Conservation (phyloP, 1,139 yeast genomes). For the Blastobotrys capitulatus region DNA sequence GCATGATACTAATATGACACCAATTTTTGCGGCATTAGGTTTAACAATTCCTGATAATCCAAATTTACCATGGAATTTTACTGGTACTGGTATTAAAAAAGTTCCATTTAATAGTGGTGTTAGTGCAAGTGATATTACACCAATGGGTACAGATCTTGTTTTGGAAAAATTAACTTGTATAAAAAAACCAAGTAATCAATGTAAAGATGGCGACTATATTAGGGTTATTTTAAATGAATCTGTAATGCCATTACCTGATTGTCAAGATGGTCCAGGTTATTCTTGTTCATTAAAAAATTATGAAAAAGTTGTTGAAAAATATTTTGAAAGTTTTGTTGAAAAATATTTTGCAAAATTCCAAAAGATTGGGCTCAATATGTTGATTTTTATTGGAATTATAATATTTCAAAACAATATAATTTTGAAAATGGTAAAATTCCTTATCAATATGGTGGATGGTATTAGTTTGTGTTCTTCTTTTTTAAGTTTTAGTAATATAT, state of each 20-base stretch:
- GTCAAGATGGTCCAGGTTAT: conserved; percentile 47
- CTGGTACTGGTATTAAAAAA: conserved; percentile 25
- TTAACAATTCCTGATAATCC: conserved; percentile 27
- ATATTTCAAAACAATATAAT: conserved; percentile 23
- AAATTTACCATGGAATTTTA: conserved; percentile 10
- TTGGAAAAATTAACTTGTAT: conserved; percentile 45
- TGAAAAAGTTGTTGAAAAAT: conserved; percentile 19
- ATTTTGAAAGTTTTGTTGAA: conserved; percentile 17
- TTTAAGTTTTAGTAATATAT: too few relatives aligned
- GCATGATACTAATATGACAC: conserved; percentile 50
- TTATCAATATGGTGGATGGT: conserved; percentile 10
- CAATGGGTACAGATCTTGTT: conserved; percentile 49
- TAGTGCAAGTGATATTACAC: conserved; percentile 37
- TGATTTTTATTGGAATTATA: conserved; percentile 32
- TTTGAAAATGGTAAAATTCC: conserved; percentile 19
- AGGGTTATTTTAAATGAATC: conserved; percentile 52
- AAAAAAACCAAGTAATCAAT: conserved; percentile 42
- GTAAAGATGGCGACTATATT: conserved; percentile 35
- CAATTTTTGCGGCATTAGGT: conserved; percentile 43
- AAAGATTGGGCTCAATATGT: conserved; percentile 25
- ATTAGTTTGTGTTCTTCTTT: too few relatives aligned
- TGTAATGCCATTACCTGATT: conserved; percentile 46
- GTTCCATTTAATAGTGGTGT: conserved; percentile 36
- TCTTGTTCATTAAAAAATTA: conserved; percentile 33
- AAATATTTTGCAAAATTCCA: conserved; percentile 27